phyloP scores from a whole-genome alignment of 1,284 basidiomycete species.

The Rhodotorula sp. region DNA sequence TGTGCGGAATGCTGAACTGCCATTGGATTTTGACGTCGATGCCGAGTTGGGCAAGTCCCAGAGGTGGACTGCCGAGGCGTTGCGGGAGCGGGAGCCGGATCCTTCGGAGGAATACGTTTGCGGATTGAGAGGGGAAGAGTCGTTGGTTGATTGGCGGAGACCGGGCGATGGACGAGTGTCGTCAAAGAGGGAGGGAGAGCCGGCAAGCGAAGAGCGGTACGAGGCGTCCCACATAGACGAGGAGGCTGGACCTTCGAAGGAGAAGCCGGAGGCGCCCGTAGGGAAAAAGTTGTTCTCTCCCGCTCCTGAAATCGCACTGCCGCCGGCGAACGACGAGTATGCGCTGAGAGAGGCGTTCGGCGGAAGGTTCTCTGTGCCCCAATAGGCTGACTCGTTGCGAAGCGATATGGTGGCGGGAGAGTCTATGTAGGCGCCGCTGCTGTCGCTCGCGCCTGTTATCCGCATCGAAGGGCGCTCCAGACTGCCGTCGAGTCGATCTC shows the following conservation, averaged over 20 bases:
- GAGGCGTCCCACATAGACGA: slow-evolving; percentile 16
- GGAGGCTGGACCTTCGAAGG: slow-evolving; percentile 24
- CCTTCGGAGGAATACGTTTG: neutral
- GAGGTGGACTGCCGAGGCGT: neutral
- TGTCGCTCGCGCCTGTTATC: slow-evolving; percentile 5
- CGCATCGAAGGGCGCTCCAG: neutral
- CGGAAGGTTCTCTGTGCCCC: slow-evolving; percentile 17
- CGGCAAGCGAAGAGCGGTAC: slow-evolving; percentile 13
- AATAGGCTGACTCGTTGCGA: neutral
- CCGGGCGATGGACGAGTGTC: neutral
- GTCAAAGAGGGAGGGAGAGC: slow-evolving; percentile 12
- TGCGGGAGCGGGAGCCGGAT: neutral
- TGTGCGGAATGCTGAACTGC: neutral
- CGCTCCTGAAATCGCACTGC: neutral
- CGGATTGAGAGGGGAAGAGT: slow-evolving; percentile 6
- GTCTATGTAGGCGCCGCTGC: slow-evolving; percentile 1
- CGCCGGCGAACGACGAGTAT: slow-evolving; percentile 14
- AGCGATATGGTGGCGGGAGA: slow-evolving; percentile 4
- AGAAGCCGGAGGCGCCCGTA: slow-evolving; percentile 29
- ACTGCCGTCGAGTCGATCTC: slow-evolving; percentile 9
- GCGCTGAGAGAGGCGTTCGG: slow-evolving; percentile 20
- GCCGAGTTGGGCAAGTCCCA: neutral
- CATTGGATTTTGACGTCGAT: neutral
- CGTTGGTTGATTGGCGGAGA: slow-evolving; percentile 2
- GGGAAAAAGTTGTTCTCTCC: slow-evolving; percentile 33